phyloP scores from a whole-genome alignment of 2,329 filamentous ascomycete species.

The Ascochyta fabae region DNA sequence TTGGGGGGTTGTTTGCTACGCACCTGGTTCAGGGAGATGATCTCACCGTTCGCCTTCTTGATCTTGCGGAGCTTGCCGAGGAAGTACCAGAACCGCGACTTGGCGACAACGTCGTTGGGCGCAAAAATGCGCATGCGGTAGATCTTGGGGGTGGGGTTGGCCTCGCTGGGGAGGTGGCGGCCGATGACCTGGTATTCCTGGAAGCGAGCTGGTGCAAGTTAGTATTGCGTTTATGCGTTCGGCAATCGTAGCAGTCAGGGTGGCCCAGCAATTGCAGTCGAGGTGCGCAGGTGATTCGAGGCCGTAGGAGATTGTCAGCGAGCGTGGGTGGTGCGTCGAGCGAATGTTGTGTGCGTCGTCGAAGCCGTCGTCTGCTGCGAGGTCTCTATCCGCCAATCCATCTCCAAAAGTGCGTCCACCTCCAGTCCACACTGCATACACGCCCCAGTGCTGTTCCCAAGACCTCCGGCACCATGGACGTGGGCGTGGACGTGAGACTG shows the following conservation, averaged over 20 bases:
- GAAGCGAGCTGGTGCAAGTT: conserved; percentile 81
- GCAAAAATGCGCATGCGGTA: conserved; percentile 99
- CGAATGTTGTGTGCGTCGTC: neutral
- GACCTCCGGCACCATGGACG: neutral
- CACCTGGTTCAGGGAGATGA: conserved; percentile 96
- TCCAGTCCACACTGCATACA: neutral
- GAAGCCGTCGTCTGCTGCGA: neutral
- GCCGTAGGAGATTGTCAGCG: neutral
- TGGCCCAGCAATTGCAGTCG: conserved; percentile 41
- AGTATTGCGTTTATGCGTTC: conserved; percentile 26
- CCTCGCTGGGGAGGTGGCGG: conserved; percentile 97
- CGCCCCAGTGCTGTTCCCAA: neutral
- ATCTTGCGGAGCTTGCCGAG: conserved; percentile 98
- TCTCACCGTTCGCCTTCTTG: conserved; percentile 99
- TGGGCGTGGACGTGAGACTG: conserved; percentile 1
- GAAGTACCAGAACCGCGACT: conserved; percentile 99
- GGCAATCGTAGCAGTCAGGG: neutral
- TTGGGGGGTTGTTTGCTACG: conserved; percentile 47
- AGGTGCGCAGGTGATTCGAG: neutral
- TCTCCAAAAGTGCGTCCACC: neutral
- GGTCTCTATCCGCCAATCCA: neutral
- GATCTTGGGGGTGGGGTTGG: conserved; percentile 95
- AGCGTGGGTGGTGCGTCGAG: neutral
- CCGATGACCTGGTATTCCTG: conserved; percentile 99
- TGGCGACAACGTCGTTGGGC: conserved; percentile 95